These are phyloP conservation scores for Ceratocystiopsis sp. DNA, from an alignment of 2,329 filamentous ascomycete genomes.

Conservation along the genomic window DNA sequence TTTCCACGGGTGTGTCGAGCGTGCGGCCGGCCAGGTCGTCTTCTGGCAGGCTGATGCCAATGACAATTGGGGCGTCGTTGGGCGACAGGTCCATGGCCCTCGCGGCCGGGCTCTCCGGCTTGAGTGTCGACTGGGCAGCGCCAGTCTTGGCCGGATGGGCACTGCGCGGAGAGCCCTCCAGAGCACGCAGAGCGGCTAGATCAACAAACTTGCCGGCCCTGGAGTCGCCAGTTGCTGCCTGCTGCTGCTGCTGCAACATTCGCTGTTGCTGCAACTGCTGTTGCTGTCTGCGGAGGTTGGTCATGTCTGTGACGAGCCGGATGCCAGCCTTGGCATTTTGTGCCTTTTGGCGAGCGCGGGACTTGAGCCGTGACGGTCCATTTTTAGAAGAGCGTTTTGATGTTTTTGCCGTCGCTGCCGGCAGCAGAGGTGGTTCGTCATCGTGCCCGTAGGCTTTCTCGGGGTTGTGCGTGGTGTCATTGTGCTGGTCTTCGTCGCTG, in stretches of 20 bases:
- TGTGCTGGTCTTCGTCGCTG: not conserved
- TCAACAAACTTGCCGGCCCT: constrained; percentile 35
- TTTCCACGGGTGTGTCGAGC: constrained; percentile 22
- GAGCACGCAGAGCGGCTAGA: constrained; percentile 38
- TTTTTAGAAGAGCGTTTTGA: constrained; percentile 17
- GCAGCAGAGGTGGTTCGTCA: constrained; percentile 5
- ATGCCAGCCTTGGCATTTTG: constrained; percentile 47
- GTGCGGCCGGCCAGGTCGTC: constrained; percentile 26
- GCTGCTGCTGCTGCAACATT: constrained; percentile 20
- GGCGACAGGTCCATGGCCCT: constrained; percentile 38
- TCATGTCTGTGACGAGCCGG: constrained; percentile 53
- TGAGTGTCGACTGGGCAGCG: too few species aligned
- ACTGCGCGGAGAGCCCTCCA: constrained; percentile 26
- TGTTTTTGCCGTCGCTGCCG: not conserved
- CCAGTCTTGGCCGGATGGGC: constrained; percentile 17
- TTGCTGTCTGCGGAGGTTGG: constrained; percentile 27
- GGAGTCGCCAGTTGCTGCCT: constrained; percentile 12
- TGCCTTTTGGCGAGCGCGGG: constrained; percentile 41
- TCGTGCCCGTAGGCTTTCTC: not conserved
- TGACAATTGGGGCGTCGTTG: constrained; percentile 53
- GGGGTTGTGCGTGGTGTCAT: not conserved
- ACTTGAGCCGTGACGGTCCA: constrained; percentile 30
- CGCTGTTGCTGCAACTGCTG: constrained; percentile 22
- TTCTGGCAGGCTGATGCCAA: constrained; percentile 50
- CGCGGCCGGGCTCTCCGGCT: too few species aligned